Evolutionary conservation across 2,329 filamentous ascomycete species (phyloP), one percentile per base, ranked within the genome.

Genomic region (Fusarium sp.): DNA sequence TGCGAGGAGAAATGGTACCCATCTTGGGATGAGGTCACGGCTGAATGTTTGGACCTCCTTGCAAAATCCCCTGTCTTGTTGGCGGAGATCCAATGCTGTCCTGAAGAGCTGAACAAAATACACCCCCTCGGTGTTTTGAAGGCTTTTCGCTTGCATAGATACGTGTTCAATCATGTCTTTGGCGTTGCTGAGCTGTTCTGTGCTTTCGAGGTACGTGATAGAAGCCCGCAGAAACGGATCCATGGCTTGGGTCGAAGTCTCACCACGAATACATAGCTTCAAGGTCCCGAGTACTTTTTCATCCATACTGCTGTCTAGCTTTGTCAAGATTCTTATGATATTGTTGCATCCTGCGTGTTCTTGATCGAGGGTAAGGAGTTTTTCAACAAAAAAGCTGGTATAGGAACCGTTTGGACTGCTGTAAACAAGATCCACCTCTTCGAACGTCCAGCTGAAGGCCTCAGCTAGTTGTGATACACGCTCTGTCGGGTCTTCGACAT

Each of bases 281-380:
- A 94, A 79, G 2, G 89, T 88, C 48, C 83, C 80, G 44, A 86
- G 85, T 4, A 94, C 83, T 50, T 85, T 83, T 1, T 82, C 55
- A 48, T 90, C 89, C 80, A 90, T 85, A 12, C 83, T 75, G 2
- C 83, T 80, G 63, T 88, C 86, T 26, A 87, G 82, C n/a, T 83
- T 81, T 47, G 93, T 81, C 41, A 94, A 84, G 8, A 86, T 83
- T 42, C 81, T 81, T 55, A 95, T 79, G 59, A 95, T 92, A 18
- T 82, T 83, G 56, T 87, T 84, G 4, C 88, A 90, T 6, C 84
- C 84, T 4, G 78, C 71, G 0, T 82, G 80, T 61, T 90, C 90
- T 77, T 91, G 88, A 70, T 91, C 87, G 55, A 92, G 85, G 26
- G 85, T 84, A 35, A 95, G 84, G 32, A 95, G 84, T 79, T 92